Evolutionary conservation across 768 basidiomycete genomes (phyloP).

Genomic region (Crucibulum laeve): DNA sequence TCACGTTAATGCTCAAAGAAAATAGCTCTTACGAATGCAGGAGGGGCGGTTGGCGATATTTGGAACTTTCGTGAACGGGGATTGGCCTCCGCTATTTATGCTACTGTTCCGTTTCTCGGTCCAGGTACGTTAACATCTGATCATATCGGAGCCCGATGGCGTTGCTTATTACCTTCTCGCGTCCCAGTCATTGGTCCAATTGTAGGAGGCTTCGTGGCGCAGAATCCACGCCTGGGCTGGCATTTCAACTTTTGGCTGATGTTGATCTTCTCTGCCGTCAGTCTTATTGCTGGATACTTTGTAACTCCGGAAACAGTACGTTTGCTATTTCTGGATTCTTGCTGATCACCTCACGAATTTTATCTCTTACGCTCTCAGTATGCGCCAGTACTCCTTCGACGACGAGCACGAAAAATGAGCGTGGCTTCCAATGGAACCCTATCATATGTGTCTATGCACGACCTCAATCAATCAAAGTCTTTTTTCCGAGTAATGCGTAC

Average conservation of each 20-base stretch:
- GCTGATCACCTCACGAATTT: background rate
- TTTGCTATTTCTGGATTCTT: background rate
- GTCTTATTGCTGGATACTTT: constrained; percentile 41
- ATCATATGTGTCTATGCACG: constrained; percentile 47
- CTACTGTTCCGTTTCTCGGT: constrained; percentile 53
- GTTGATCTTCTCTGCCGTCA: constrained; percentile 46
- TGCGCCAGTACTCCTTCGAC: constrained; percentile 55
- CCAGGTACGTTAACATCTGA: constrained; percentile 32
- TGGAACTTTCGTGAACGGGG: constrained; percentile 58
- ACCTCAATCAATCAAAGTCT: constrained; percentile 37
- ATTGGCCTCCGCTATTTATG: constrained; percentile 54
- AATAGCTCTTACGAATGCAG: constrained; percentile 54
- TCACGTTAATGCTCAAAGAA: constrained; percentile 4
- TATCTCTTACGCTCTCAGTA: constrained; percentile 28
- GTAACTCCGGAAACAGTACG: constrained; percentile 55
- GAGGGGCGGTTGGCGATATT: constrained; percentile 54
- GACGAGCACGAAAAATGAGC: constrained; percentile 41
- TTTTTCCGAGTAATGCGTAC: constrained; percentile 36
- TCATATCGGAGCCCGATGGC: background rate
- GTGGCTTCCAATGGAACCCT: constrained; percentile 33
- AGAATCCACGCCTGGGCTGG: constrained; percentile 48
- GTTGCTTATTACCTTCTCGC: constrained; percentile 1
- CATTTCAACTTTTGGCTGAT: constrained; percentile 65
- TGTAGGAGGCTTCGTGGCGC: constrained; percentile 59
- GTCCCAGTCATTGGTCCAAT: constrained; percentile 58